phyloP scores from a whole-genome alignment of 139 green algal genomes.

The Marvania coccoides region DNA sequence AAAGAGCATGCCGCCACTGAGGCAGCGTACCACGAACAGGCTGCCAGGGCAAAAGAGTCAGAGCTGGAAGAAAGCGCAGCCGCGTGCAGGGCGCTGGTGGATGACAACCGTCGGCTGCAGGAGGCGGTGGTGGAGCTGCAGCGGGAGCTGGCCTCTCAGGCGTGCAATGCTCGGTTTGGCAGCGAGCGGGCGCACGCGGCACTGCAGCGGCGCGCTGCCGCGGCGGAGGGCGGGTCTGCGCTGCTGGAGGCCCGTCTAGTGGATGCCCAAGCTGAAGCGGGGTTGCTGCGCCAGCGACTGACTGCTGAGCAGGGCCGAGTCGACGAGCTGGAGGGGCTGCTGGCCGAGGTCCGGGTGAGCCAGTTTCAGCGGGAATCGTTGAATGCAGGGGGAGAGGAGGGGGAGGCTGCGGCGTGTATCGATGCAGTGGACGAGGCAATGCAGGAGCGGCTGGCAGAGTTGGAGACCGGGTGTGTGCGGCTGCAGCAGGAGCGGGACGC shows the following conservation, averaged over 20 bases:
- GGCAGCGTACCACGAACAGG: constrained; percentile 13
- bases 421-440: background rate
- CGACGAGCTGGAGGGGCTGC: constrained; percentile 57
- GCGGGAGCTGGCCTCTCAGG: constrained; percentile 37
- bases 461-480: background rate
- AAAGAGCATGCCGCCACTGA: background rate
- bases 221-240: constrained; percentile 37
- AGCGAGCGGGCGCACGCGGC: constrained; percentile 58
- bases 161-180: constrained; percentile 43
- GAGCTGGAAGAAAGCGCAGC: constrained; percentile 48
- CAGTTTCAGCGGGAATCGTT: constrained; percentile 46
- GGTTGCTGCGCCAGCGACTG: constrained; percentile 34
- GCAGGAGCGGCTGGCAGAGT: background rate
- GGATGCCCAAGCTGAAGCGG: constrained; percentile 26
- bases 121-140: constrained; percentile 45
- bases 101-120: constrained; percentile 41
- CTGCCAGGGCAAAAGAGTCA: constrained; percentile 32
- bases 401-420: background rate
- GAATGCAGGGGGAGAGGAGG: background rate
- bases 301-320: constrained; percentile 33
- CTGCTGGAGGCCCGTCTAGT: constrained; percentile 31
- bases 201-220: constrained; percentile 56
- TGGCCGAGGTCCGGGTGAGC: constrained; percentile 44
- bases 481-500: background rate
- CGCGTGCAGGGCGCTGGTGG: constrained; percentile 47